Conservation (phyloP, 2,329 filamentous ascomycete species). For the Aureobasidium sp. region DNA sequence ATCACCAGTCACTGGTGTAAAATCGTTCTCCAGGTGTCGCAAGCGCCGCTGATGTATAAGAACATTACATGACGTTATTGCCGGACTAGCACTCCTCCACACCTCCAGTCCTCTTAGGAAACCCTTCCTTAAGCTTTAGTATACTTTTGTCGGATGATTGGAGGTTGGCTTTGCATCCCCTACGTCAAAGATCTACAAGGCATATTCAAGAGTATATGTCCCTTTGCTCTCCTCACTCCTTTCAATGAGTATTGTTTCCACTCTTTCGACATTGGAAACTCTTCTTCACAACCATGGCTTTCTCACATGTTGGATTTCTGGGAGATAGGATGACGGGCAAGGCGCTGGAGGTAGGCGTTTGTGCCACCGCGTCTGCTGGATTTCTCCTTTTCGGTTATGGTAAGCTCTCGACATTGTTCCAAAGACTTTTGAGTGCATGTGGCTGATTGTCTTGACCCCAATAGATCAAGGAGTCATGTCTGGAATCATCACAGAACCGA, state of each 20-base stretch:
- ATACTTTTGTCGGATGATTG: too few species aligned
- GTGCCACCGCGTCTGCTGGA: not conserved
- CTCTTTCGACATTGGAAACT: too few species aligned
- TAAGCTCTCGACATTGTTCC: not conserved
- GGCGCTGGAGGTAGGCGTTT: not conserved
- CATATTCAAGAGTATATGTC: not conserved
- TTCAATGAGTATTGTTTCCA: not conserved
- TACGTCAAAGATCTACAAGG: not conserved
- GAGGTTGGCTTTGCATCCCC: not conserved
- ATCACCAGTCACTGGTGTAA: not conserved
- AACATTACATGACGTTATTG: not conserved
- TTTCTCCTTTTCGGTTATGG: not conserved
- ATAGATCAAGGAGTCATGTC: constrained; percentile 15
- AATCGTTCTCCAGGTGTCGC: not conserved
- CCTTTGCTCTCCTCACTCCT: not conserved
- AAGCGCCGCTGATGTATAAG: not conserved
- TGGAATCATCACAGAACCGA: constrained; percentile 14
- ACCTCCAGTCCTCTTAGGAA: not conserved
- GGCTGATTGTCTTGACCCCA: too few species aligned
- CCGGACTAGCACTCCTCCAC: not conserved
- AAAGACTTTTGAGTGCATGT: too few species aligned
- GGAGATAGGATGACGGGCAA: not conserved
- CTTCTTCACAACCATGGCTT: not conserved
- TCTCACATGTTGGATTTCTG: not conserved
- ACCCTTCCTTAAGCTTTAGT: not conserved